Conservation (phyloP, 176 grass and related monocot genomes). For the Rhynchospora breviuscula region DNA sequence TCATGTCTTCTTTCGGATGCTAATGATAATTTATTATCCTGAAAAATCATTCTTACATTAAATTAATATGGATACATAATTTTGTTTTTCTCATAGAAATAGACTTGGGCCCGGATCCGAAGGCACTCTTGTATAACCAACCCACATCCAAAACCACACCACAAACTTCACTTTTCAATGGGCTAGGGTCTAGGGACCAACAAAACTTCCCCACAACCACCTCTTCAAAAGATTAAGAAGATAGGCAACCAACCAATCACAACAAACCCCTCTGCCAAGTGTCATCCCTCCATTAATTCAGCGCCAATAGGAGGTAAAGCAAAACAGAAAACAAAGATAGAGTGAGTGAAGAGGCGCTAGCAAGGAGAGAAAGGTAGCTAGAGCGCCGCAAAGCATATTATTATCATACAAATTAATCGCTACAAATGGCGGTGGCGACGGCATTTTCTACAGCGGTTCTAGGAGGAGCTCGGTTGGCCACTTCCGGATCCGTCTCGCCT, state of each 20-base stretch:
- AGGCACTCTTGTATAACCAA: neutral
- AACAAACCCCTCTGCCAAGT: conserved; percentile 34
- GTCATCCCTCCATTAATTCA: neutral
- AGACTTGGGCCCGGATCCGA: neutral
- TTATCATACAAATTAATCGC: conserved; percentile 25
- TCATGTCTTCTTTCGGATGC: no score
- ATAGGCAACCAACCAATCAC: conserved; percentile 57
- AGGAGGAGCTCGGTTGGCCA: conserved; percentile 51
- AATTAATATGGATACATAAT: no score
- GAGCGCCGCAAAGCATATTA: conserved; percentile 28
- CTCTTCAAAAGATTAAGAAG: conserved; percentile 41
- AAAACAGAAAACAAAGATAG: conserved; percentile 12
- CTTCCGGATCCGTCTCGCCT: conserved; percentile 16
- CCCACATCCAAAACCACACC: conserved; percentile 10
- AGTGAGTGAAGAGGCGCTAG: neutral
- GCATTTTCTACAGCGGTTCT: conserved; percentile 70
- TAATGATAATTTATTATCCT: no score
- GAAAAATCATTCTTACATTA: no score
- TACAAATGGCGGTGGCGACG: conserved; percentile 42
- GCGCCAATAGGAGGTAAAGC: neutral
- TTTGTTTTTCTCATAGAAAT: neutral
- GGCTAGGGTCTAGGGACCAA: conserved; percentile 15
- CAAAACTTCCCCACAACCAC: conserved; percentile 4
- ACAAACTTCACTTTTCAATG: conserved; percentile 5
- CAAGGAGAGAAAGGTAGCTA: conserved; percentile 18